These are phyloP conservation scores for Stephania yunnanensis DNA, from an alignment of 164 flowering plant genomes.

Conservation along the genomic window DNA sequence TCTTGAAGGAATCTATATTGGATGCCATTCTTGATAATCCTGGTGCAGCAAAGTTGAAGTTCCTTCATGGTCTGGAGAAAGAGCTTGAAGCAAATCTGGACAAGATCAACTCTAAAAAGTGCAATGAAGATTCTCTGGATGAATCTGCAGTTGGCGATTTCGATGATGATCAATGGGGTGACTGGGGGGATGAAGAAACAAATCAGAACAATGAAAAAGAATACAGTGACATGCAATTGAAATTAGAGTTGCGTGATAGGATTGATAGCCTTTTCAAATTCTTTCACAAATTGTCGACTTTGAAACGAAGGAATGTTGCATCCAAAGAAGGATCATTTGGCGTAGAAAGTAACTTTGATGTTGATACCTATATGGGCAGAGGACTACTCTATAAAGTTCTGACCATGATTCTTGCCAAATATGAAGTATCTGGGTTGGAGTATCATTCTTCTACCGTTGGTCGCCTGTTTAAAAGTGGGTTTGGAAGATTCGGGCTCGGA, in stretches of 20 bases:
- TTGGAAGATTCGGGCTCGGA: constrained; percentile 96
- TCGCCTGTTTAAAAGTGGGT: constrained; percentile 89
- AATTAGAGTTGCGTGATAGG: constrained; percentile 81
- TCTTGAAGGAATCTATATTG: constrained; percentile 75
- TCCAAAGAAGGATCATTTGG: constrained; percentile 38
- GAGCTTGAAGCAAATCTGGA: constrained; percentile 59
- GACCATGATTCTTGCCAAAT: constrained; percentile 46
- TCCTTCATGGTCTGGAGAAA: constrained; percentile 64
- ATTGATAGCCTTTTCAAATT: constrained; percentile 81
- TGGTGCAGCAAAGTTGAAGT: constrained; percentile 49
- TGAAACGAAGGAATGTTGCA: constrained; percentile 36
- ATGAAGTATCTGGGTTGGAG: constrained; percentile 78
- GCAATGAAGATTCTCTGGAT: constrained; percentile 30
- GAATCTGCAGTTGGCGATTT: constrained; percentile 45
- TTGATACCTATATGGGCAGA: constrained; percentile 45
- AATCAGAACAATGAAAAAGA: constrained; percentile 32
- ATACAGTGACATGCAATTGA: constrained; percentile 74
- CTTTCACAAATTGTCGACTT: constrained; percentile 67
- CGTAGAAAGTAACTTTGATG: constrained; percentile 34
- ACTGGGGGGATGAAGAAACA: constrained; percentile 85
- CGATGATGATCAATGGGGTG: constrained; percentile 93
- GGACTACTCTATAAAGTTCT: constrained; percentile 69
- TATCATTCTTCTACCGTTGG: constrained; percentile 94
- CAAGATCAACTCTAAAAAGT: constrained; percentile 34
- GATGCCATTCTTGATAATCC: constrained; percentile 86